phyloP scores from a whole-genome alignment of 2,329 filamentous ascomycete genomes.

The Leptodontidium sp. region DNA sequence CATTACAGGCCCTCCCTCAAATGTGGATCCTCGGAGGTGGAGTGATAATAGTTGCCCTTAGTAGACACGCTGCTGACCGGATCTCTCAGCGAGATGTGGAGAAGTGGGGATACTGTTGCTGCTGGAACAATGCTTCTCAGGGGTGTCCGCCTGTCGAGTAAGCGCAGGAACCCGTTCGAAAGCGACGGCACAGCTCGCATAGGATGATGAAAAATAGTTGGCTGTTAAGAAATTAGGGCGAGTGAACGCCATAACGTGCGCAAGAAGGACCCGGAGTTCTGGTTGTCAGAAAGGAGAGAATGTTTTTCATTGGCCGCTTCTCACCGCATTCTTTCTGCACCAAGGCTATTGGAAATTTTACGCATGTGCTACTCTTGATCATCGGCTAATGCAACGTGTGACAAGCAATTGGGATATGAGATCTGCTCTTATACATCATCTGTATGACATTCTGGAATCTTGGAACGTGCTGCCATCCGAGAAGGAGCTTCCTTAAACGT shows the following conservation, averaged over 20 bases:
- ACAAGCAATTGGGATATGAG: neutral
- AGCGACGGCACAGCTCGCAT: no score
- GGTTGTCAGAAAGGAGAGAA: neutral
- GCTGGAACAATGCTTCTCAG: no score
- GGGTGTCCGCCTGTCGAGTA: no score
- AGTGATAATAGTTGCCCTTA: no score
- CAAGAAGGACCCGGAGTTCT: neutral
- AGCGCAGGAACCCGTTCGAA: no score
- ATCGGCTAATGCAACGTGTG: neutral
- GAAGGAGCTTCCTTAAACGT: neutral
- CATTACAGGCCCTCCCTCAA: no score
- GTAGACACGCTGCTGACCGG: no score
- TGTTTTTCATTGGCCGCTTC: neutral
- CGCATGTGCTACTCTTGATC: neutral
- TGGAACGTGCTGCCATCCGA: neutral
- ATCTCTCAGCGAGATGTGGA: no score
- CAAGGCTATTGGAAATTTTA: neutral
- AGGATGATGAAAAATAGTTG: no score
- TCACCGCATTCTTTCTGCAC: neutral
- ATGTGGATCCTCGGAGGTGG: no score
- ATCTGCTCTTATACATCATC: neutral
- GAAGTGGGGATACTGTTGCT: no score
- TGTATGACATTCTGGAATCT: constrained; percentile 5
- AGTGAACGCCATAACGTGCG: neutral
- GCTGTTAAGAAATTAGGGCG: neutral